A percentile compares a stretch with the other conserved stretches of the same genome.
phyloP scores from a whole-genome alignment of 495 filamentous ascomycete species.

The Hypoxylon cercidicola region DNA sequence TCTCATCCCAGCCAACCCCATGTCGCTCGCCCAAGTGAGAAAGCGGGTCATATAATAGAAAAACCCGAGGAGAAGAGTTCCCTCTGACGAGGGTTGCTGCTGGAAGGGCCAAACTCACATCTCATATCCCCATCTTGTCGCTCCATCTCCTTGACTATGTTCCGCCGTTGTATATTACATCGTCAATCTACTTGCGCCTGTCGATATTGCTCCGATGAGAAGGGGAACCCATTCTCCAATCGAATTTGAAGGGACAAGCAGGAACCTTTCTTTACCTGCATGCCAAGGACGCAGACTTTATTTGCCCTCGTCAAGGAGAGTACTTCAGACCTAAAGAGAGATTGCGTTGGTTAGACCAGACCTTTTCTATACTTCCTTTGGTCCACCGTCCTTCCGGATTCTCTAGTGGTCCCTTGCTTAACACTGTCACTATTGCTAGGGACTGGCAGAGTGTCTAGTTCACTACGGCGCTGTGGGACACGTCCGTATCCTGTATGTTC shows the following conservation, averaged over 20 bases:
- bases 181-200: constrained; percentile 46
- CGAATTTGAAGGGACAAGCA: constrained; percentile 42
- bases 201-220: constrained; percentile 46
- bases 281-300: constrained; percentile 47
- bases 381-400: constrained; percentile 48
- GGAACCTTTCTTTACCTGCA: constrained; percentile 47
- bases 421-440: constrained; percentile 40
- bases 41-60: constrained; percentile 47
- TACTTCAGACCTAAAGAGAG: constrained; percentile 42
- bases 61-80: constrained; percentile 34
- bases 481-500: constrained; percentile 40
- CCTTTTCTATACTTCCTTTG: constrained; percentile 49
- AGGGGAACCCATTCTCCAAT: constrained; percentile 44
- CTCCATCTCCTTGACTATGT: constrained; percentile 35
- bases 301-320: constrained; percentile 41
- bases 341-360: constrained; percentile 46
- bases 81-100: constrained; percentile 33
- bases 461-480: constrained; percentile 36
- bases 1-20: constrained; percentile 34
- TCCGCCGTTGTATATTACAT: constrained; percentile 48
- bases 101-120: constrained; percentile 40
- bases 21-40: constrained; percentile 39
- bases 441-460: constrained; percentile 31
- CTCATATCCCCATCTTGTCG: constrained; percentile 37
- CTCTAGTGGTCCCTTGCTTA: constrained; percentile 42